Percentiles rank a stretch among this genome's conserved stretches.
Conservation (phyloP, 768 basidiomycete species). For the Boletellus ananas region DNA sequence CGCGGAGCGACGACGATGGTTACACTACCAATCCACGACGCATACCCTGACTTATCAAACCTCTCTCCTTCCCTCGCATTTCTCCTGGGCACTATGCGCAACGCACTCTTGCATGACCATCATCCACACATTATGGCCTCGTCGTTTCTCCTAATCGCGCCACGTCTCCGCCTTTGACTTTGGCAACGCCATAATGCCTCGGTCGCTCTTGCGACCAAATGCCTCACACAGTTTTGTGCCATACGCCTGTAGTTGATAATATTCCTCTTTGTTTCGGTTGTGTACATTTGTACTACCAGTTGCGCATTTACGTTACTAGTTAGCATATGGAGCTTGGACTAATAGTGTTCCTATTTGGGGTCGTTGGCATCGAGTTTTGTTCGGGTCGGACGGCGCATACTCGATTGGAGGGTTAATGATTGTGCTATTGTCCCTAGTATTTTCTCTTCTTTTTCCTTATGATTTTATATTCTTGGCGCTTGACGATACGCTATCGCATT, state of each 20-base stretch:
- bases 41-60: conserved; percentile 36
- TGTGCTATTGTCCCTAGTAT: conserved; percentile 22
- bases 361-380: conserved; percentile 29
- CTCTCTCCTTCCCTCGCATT: conserved; percentile 17
- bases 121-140: conserved; percentile 27
- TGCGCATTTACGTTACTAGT: conserved; percentile 34
- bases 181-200: conserved; percentile 14
- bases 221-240: conserved; percentile 23
- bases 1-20: conserved; percentile 27
- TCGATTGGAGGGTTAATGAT: conserved; percentile 31
- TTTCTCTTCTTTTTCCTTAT: conserved; percentile 18
- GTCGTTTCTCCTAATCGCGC: conserved; percentile 32
- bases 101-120: conserved; percentile 25
- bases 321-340: conserved; percentile 33
- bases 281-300: conserved; percentile 34
- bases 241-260: conserved; percentile 34
- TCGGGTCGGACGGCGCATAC: conserved; percentile 27
- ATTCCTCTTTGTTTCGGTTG: conserved; percentile 18
- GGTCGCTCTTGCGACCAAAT: conserved; percentile 4
- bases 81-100: conserved; percentile 20
- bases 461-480: conserved; percentile 29
- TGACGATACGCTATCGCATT: conserved; percentile 25
- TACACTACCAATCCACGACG: conserved; percentile 31
- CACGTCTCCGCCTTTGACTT: conserved; percentile 18
- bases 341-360: conserved; percentile 26